Evolutionary conservation across 257 asterid species (phyloP), one percentile per base, ranked within the genome.

Genomic region (Solanum rostratum): DNA sequence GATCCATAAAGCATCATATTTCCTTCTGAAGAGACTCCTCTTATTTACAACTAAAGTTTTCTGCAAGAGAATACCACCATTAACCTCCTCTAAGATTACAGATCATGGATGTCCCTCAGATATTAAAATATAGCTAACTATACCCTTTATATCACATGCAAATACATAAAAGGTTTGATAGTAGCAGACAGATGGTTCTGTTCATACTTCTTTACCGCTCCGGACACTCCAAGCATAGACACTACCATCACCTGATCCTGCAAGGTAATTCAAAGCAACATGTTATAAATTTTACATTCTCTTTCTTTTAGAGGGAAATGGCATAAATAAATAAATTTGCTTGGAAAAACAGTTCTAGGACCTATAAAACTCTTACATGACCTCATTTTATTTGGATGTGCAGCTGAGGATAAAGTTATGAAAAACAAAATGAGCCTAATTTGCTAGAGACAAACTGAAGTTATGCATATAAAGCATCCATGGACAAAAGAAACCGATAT

Each of bases 211-310:
- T 92, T 95, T 95, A 86, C 99, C 98, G 82, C 93, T 95, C 85
- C 98, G 95, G 83, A 93, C 97, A 88, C 94, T 93, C 98, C 98
- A 97, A 86, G 93, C 98, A 91, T 87, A 95, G 68, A 97, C 97
- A 89, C 94, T 97, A 73, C 99, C 98, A 85, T 97, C 97, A 53
- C 98, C 99, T 84, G 98, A 95, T 87, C 99, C 99, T 96, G 93
- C 82, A 91, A 87, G 85, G 83, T 19, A 79, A 73, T 86, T 84
- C n/a, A 86, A 86, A 84, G 81, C 85, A 83, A 55, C 50, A 46
- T 27, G 45, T 49, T 50, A 10, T 4, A 30, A 18, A 49, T 4
- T 50, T 78, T 78, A 50, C 82, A 45, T 50, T 27, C 63, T 27
- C 62, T 16, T 4, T 50, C 29, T 50, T 78, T 78, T 78, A 18